These are phyloP conservation scores for Diddensiella caesifluorescens DNA, from an alignment of 805 yeast genomes.

Conservation along the genomic window DNA sequence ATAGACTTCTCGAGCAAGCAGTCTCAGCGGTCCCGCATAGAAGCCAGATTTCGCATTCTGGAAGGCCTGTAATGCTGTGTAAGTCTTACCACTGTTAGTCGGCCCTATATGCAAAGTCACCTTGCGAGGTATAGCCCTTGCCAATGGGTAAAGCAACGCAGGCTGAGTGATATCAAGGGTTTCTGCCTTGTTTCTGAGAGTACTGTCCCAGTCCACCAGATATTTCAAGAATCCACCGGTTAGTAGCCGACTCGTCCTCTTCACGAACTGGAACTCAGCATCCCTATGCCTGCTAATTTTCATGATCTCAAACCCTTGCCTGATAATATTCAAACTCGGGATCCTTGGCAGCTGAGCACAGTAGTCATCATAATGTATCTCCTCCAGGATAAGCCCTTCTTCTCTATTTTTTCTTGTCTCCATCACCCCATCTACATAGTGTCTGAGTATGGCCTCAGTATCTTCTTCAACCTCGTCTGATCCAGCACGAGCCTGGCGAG, in stretches of 20 bases:
- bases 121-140: slow-evolving; percentile 72
- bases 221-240: background rate
- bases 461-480: no score
- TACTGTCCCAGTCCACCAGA: background rate
- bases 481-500: no score
- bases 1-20: slow-evolving; percentile 86
- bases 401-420: no score
- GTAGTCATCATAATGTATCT: no score
- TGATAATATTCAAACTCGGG: no score
- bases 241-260: slow-evolving; percentile 1
- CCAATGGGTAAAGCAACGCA: slow-evolving; percentile 77
- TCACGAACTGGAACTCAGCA: background rate
- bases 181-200: slow-evolving; percentile 39
- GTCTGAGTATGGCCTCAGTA: no score
- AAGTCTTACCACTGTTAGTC: slow-evolving; percentile 93
- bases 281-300: no score
- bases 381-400: no score
- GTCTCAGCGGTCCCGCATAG: slow-evolving; percentile 90
- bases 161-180: slow-evolving; percentile 50
- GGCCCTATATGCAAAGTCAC: slow-evolving; percentile 96
- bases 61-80: slow-evolving; percentile 67
- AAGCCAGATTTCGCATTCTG: slow-evolving; percentile 67
- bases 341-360: no score
- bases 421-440: no score
- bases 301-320: no score